These are phyloP conservation scores for Phanerodontia chrysosporium DNA, from an alignment of 768 basidiomycete genomes.

Conservation along the genomic window DNA sequence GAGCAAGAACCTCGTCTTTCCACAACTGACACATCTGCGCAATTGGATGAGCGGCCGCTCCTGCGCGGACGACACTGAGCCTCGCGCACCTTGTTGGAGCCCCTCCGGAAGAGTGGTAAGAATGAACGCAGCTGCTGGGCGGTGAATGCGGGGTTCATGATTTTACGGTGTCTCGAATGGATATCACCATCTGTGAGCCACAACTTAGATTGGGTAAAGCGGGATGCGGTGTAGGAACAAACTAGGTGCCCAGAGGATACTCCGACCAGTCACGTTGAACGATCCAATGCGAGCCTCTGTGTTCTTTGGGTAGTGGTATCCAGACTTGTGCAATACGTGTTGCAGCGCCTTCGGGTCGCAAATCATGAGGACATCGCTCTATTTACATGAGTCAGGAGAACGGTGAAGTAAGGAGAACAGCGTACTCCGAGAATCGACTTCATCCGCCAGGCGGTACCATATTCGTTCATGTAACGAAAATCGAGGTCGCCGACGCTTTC, in stretches of 20 bases:
- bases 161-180: slow-evolving; percentile 30
- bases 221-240: background rate
- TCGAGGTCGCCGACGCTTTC: slow-evolving; percentile 28
- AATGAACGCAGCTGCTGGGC: slow-evolving; percentile 23
- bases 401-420: background rate
- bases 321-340: slow-evolving; percentile 12
- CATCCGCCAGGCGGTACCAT: slow-evolving; percentile 23
- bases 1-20: slow-evolving; percentile 28
- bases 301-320: slow-evolving; percentile 14
- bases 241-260: slow-evolving; percentile 10
- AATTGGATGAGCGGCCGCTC: background rate
- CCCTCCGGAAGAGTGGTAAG: slow-evolving; percentile 22
- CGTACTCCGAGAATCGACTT: slow-evolving; percentile 18
- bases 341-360: slow-evolving; percentile 11
- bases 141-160: slow-evolving; percentile 33
- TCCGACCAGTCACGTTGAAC: slow-evolving; percentile 4
- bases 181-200: slow-evolving; percentile 15
- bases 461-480: slow-evolving; percentile 24
- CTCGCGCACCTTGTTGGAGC: slow-evolving; percentile 14
- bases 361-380: background rate
- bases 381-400: background rate
- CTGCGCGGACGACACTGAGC: background rate
- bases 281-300: background rate
- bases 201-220: no score
- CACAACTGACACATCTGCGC: slow-evolving; percentile 7